Evolutionary conservation across 2,329 filamentous ascomycete genomes (phyloP).

Genomic region (Colletotrichum lini): DNA sequence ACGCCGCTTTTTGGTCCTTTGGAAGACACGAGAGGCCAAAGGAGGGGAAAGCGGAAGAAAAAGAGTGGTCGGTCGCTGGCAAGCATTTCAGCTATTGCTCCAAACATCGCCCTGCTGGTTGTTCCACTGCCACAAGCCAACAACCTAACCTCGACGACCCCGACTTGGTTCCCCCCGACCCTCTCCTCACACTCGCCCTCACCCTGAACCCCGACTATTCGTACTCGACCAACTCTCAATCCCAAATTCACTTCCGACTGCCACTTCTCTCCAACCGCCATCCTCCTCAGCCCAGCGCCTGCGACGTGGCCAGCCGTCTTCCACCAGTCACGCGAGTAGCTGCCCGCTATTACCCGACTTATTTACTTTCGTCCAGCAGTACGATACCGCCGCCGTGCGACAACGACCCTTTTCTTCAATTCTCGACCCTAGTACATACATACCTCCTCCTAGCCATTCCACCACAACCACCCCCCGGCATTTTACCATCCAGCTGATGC

Average conservation of each 20-base stretch:
- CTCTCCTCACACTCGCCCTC: conserved; percentile 32
- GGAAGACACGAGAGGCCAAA: conserved; percentile 3
- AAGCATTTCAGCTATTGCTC: conserved; percentile 33
- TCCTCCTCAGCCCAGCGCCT: conserved; percentile 39
- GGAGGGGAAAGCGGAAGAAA: not conserved
- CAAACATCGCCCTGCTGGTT: conserved; percentile 29
- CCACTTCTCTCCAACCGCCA: conserved; percentile 28
- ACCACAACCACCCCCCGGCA: conserved; percentile 24
- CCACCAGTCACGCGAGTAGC: conserved; percentile 39
- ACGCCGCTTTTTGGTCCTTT: conserved; percentile 6
- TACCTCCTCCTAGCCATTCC: conserved; percentile 21
- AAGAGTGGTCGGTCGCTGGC: conserved; percentile 23
- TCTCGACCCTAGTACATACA: conserved; percentile 37
- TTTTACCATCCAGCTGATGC: conserved; percentile 43
- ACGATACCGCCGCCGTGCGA: conserved; percentile 41
- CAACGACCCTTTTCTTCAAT: conserved; percentile 35
- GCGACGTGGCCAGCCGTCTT: conserved; percentile 37
- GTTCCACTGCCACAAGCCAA: conserved; percentile 40
- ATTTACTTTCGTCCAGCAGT: conserved; percentile 36
- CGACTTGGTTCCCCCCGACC: conserved; percentile 37
- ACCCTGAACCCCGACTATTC: conserved; percentile 38
- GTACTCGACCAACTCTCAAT: conserved; percentile 38
- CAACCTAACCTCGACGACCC: conserved; percentile 40
- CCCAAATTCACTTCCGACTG: conserved; percentile 18
- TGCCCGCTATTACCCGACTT: conserved; percentile 33